These are phyloP conservation scores for Metschnikowia matae DNA, from an alignment of 805 yeast genomes.

Conservation along the genomic window DNA sequence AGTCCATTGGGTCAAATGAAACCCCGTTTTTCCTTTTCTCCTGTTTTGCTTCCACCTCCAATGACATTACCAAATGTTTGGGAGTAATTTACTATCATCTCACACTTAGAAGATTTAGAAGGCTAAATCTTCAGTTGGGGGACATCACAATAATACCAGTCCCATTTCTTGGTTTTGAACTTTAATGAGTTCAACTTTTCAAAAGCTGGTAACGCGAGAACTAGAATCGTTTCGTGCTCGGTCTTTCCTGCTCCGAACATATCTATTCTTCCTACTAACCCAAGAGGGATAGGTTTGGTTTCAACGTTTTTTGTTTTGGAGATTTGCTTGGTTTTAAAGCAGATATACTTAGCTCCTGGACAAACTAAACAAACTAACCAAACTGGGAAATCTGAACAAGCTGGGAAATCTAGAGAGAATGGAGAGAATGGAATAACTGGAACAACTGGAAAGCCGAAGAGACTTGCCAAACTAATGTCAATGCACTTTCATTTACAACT, in stretches of 20 bases:
- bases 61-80: slow-evolving; percentile 97
- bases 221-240: slow-evolving; percentile 96
- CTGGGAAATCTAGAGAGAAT: too few relatives aligned
- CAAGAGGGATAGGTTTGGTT: slow-evolving; percentile 92
- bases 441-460: too few relatives aligned
- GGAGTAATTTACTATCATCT: slow-evolving; percentile 78
- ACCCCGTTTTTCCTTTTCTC: slow-evolving; percentile 44
- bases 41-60: slow-evolving; percentile 95
- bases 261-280: slow-evolving; percentile 85
- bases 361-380: too few relatives aligned
- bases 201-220: slow-evolving; percentile 91
- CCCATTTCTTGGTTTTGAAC: slow-evolving; percentile 94
- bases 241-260: slow-evolving; percentile 99
- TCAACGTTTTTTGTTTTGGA: slow-evolving; percentile 87
- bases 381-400: too few relatives aligned
- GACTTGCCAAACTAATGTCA: too few relatives aligned
- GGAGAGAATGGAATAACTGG: too few relatives aligned
- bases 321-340: slow-evolving; percentile 88
- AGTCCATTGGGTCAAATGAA: too few relatives aligned
- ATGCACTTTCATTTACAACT: too few relatives aligned
- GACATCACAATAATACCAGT: slow-evolving; percentile 96
- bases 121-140: slow-evolving; percentile 94
- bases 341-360: too few relatives aligned
- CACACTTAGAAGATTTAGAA: slow-evolving; percentile 97
- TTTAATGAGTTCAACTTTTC: slow-evolving; percentile 88